Base-by-base conservation (phyloP, 352 stramenopile species). In the Globisporangium echinulatum region DNA sequence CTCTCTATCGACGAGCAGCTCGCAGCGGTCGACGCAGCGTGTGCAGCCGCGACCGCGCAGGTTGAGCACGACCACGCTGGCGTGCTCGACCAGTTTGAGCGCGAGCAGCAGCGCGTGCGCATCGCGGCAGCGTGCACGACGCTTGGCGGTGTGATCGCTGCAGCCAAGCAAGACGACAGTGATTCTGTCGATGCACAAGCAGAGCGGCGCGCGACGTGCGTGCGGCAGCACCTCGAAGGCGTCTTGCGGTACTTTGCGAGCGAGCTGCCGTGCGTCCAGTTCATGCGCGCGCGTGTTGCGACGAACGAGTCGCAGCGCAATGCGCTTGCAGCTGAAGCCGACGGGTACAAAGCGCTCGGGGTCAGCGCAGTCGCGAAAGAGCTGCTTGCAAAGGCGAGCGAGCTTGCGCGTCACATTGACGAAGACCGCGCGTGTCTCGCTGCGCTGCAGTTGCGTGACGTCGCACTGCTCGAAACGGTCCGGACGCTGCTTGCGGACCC, bases 251-350 rank as follows among this genome's bases (percentile, higher is more conserved):
- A 91, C 52, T 88, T 90, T 56, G 75, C 75, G 49, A 88, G 82
- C 54, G 76, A 94, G 48, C 54, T 89, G 52, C 82, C 80, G 19
- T 94, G 84, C 49, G 67, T 91, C 10, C 85, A 90, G 63, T 92
- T 92, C 55, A 92, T 91, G 77, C 77, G 79, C 66, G 75, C 71
- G 8, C 76, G 84, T 6, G 75, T 87, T 0, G 61, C 75, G 38
- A 72, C 90, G 42, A 71, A 75, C 4, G 61, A 81, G 39, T 40
- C 62, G 2, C 59, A 87, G 43, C 38, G 85, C 49, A 52, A 68
- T 14, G 69, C 79, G 49, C 54, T 78, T 47, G 55, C 61, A 38
- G 54, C 67, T 11, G 77, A 94, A 64, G 72, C 72, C 1, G 62
- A 75, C 9, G 72, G 68, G 9, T 87, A 89, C 50, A 71, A 74